These are phyloP conservation scores for Buxus sempervirens DNA, from an alignment of 164 flowering plant genomes.

Conservation along the genomic window DNA sequence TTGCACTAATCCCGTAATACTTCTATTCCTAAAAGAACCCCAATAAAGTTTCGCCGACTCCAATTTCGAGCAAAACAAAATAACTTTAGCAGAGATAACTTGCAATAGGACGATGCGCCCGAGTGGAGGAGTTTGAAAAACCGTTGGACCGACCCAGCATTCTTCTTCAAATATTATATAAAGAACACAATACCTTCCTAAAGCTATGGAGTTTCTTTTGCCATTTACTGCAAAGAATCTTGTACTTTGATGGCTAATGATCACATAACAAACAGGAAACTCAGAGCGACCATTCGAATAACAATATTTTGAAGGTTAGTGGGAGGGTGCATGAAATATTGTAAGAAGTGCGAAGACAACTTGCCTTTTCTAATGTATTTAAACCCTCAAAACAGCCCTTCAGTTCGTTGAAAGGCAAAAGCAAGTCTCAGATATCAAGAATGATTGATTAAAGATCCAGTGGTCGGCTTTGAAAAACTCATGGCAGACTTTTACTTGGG, in stretches of 20 bases:
- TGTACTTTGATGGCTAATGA: constrained; percentile 2
- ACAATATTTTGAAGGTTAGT: constrained; percentile 1
- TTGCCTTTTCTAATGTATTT: background rate
- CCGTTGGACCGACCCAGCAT: background rate
- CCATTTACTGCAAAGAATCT: constrained; percentile 11
- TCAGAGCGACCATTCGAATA: background rate
- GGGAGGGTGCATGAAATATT: constrained; percentile 2
- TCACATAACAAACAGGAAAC: background rate
- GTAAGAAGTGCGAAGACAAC: background rate
- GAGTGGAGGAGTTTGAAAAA: background rate
- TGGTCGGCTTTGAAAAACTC: background rate
- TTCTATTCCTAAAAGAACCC: background rate
- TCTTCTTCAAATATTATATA: background rate
- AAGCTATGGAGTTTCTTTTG: constrained; percentile 3
- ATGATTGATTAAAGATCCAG: background rate
- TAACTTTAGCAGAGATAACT: background rate
- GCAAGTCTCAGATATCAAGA: background rate
- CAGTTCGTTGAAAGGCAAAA: constrained; percentile 3
- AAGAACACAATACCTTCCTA: background rate
- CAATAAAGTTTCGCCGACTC: background rate
- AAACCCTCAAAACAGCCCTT: constrained; percentile 8
- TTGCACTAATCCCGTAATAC: background rate
- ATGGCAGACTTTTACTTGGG: background rate
- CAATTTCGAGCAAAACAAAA: background rate
- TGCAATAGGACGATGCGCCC: background rate